These are phyloP conservation scores for Fraxinus angustifolia DNA, from an alignment of 305 asterid genomes.

Conservation along the genomic window DNA sequence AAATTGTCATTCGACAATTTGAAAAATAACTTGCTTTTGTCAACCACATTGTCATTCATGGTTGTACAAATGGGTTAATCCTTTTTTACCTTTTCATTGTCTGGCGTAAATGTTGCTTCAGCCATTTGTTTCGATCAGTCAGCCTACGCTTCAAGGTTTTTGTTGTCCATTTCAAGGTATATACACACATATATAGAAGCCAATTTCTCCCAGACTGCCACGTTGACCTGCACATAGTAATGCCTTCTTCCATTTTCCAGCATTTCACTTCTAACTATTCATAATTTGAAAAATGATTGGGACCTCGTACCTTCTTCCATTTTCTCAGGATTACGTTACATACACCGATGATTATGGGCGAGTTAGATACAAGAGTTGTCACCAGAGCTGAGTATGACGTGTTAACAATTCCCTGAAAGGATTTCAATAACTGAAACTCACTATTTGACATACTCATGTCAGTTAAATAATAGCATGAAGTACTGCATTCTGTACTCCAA, in stretches of 20 bases:
- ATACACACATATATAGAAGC: background rate
- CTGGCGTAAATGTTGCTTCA: conserved; percentile 37
- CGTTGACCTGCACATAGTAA: background rate
- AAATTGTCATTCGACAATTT: too few species aligned
- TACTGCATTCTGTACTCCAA: background rate
- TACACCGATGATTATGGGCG: background rate
- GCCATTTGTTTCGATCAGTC: conserved; percentile 34
- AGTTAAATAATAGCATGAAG: background rate
- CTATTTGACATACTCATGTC: too few species aligned
- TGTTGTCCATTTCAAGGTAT: background rate
- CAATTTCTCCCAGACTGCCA: background rate
- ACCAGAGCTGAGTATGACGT: too few species aligned
- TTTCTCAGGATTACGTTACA: background rate
- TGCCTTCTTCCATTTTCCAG: background rate
- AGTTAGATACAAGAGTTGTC: background rate
- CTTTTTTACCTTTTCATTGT: conserved; percentile 25
- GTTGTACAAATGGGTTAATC: too few species aligned
- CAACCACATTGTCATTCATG: too few species aligned
- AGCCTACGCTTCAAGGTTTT: background rate
- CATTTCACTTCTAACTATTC: background rate
- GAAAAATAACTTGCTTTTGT: too few species aligned
- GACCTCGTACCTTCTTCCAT: background rate
- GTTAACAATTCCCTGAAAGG: too few species aligned
- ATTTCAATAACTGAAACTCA: too few species aligned
- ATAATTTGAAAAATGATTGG: background rate